These are phyloP conservation scores for Lagerstroemia fauriei DNA, from an alignment of 441 rosid species.

Conservation along the genomic window DNA sequence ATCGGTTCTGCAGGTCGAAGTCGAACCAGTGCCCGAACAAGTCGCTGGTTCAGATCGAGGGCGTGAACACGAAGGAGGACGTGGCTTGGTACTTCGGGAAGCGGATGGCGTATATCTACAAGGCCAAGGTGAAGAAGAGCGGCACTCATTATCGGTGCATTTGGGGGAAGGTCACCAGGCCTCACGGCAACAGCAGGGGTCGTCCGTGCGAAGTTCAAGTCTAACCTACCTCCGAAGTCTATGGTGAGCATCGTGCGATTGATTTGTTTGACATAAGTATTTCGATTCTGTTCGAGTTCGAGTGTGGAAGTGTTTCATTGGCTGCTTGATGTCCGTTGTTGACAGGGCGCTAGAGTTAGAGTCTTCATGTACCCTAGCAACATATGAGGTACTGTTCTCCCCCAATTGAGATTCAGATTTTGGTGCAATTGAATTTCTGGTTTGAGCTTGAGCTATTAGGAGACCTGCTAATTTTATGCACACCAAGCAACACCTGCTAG, in stretches of 20 bases:
- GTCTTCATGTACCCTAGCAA: conserved; percentile 91
- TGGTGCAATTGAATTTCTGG: background rate
- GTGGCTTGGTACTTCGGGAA: conserved; percentile 77
- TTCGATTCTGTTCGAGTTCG: background rate
- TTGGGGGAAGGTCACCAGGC: conserved; percentile 82
- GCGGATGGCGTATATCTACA: conserved; percentile 82
- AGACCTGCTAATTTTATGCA: background rate
- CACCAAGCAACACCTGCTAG: background rate
- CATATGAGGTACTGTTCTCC: conserved; percentile 51
- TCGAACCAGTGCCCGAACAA: conserved; percentile 81
- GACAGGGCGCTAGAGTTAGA: conserved; percentile 71
- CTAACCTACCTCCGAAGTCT: conserved; percentile 76
- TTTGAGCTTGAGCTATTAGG: background rate
- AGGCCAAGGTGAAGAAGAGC: conserved; percentile 78
- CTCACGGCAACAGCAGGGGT: conserved; percentile 90
- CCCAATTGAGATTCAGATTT: background rate
- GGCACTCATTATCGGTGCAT: conserved; percentile 82
- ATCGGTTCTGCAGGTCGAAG: conserved; percentile 53
- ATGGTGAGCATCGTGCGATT: conserved; percentile 48
- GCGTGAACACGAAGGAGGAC: conserved; percentile 81
- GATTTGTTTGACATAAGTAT: background rate
- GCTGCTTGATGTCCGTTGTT: background rate
- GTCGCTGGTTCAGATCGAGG: conserved; percentile 76
- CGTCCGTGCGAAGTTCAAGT: conserved; percentile 82
- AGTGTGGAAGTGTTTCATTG: too few relatives aligned